Base-by-base conservation (phyloP, 2,329 filamentous ascomycete species). In the Aureobasidium sp. region DNA sequence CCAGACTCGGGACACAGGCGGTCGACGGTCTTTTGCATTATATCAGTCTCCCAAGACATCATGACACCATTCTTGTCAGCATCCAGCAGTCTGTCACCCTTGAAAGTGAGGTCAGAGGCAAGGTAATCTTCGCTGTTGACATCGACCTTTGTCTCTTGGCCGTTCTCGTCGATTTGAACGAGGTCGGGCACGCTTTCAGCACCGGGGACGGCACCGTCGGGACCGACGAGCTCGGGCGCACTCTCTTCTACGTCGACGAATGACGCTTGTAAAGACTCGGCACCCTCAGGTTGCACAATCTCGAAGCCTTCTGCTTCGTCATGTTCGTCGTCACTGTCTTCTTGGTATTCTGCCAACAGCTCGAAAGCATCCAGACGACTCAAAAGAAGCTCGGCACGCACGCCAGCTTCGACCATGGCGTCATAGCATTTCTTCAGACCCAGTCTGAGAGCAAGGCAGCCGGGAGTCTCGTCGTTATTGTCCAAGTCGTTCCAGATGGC, bases 401-500 rank as follows among this genome's bases (percentile, higher is more conserved):
- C 88, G 14, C 93, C 93, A 2, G 91, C 91, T 65, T 91, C 87
- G 6, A 97, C 86, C 66, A 91, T 88, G 54, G 90, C 69, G 35
- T 85, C 80, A 66, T 98, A 97, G 30, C 96, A 71, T 45, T 81
- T 78, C 51, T 70, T 76, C 62, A 87, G 74, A 0, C 86, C 85
- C 21, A 96, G 60, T 40, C 80, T 67, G 24, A 77, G 75, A 7
- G 93, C 93, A 38, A 96, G 74, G 67, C 91, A 97, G 6, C 90
- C 93, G 0, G 93, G 90, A 3, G 93, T 97, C 75, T 97, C 91
- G 62, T 89, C 80, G 61, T 88, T 85, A 60, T 76, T 72, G 68
- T 97, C 89, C 53, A 97, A 75, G 67, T 96, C 90, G 71, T 98
- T 98, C 93, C 93, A 98, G 61, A 97, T 96, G 10, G 89, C 93